A percentile compares a stretch with the other conserved stretches of the same genome.
Evolutionary conservation across 78 protist genomes (phyloP).

Genomic region (Emiliania huxleyi): DNA sequence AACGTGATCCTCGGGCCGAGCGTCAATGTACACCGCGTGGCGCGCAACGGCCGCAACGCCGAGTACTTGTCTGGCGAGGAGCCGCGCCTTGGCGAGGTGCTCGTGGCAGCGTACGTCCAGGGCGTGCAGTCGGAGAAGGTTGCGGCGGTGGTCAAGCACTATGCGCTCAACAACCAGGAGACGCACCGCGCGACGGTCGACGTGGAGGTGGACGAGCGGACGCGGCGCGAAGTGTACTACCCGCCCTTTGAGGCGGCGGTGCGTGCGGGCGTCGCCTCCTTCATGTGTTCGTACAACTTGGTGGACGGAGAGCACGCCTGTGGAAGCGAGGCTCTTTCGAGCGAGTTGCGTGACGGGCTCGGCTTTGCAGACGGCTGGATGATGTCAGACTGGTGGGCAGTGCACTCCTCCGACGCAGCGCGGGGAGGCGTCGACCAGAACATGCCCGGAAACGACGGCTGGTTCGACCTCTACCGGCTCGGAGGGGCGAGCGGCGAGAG

Average conservation of each 20-base stretch:
- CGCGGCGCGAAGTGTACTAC: conserved; percentile 42
- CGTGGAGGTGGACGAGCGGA: conserved; percentile 32
- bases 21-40: conserved; percentile 9
- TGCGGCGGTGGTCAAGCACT: conserved; percentile 6
- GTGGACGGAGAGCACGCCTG: neutral
- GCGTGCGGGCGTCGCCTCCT: neutral
- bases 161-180: conserved; percentile 39
- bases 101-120: neutral
- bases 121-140: conserved; percentile 13
- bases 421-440: conserved; percentile 24
- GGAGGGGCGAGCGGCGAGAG: neutral
- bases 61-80: conserved; percentile 46
- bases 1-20: conserved; percentile 54
- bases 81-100: conserved; percentile 9
- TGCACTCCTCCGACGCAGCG: conserved; percentile 14
- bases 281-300: conserved; percentile 13
- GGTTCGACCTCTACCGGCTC: neutral
- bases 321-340: neutral
- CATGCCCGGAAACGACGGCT: conserved; percentile 23
- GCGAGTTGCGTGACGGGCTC: neutral
- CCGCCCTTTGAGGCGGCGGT: conserved; percentile 31
- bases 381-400: conserved; percentile 46
- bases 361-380: conserved; percentile 43
- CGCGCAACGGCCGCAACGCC: conserved; percentile 26
- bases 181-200: conserved; percentile 14